Conservation (phyloP, 2,329 filamentous ascomycete species). For the Alternaria atra region DNA sequence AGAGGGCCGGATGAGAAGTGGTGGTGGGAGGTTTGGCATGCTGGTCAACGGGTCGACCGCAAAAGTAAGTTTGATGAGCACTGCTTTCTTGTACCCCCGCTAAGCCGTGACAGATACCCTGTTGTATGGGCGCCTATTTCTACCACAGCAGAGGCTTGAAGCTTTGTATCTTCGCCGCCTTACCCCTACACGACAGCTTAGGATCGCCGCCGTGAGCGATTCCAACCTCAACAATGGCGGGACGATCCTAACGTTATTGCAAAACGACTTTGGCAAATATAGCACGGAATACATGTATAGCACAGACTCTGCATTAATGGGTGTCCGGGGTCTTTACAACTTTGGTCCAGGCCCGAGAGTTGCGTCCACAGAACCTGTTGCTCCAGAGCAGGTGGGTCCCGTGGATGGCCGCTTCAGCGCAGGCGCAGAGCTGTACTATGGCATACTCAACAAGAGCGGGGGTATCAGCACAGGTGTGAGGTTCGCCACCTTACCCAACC, state of each 20-base stretch:
- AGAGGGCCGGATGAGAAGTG: constrained; percentile 60
- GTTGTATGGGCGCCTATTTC: constrained; percentile 80
- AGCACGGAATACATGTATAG: constrained; percentile 90
- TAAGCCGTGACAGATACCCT: constrained; percentile 62
- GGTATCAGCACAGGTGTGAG: constrained; percentile 88
- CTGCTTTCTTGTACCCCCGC: constrained; percentile 16
- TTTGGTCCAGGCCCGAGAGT: constrained; percentile 76
- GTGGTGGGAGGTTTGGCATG: constrained; percentile 65
- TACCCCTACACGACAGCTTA: constrained; percentile 79
- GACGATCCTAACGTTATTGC: constrained; percentile 75
- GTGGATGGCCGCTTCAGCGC: constrained; percentile 86
- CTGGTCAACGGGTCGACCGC: constrained; percentile 59
- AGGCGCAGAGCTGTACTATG: constrained; percentile 94
- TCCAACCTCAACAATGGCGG: constrained; percentile 76
- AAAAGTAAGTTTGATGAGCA: constrained; percentile 50
- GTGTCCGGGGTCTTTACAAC: constrained; percentile 90
- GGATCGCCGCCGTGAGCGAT: constrained; percentile 80
- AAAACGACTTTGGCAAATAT: constrained; percentile 87
- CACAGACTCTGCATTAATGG: constrained; percentile 89
- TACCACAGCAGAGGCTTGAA: constrained; percentile 86
- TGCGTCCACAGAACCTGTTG: constrained; percentile 34
- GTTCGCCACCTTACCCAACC: constrained; percentile 85
- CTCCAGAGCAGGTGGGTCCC: constrained; percentile 55
- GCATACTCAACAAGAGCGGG: constrained; percentile 90
- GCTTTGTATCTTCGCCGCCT: constrained; percentile 83